These are phyloP conservation scores for Globisporangium nodosum DNA, from an alignment of 352 stramenopile species.

Conservation along the genomic window DNA sequence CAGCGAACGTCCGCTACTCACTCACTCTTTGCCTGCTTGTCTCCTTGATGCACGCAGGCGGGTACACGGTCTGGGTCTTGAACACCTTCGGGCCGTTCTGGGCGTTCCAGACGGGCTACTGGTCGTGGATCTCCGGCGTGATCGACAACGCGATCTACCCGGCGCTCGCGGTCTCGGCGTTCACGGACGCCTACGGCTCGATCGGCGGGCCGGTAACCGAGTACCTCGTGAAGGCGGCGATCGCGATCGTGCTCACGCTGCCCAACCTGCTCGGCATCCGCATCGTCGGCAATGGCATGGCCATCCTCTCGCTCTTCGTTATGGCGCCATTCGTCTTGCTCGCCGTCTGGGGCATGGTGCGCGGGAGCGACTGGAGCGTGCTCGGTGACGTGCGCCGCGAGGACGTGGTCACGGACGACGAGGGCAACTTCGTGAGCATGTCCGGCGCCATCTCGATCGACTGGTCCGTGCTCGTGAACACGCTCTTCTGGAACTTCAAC, in stretches of 20 bases:
- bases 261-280: constrained; percentile 59
- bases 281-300: constrained; percentile 76
- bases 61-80: constrained; percentile 89
- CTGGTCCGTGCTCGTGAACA: constrained; percentile 89
- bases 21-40: background rate
- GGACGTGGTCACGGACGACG: constrained; percentile 26
- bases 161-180: constrained; percentile 46
- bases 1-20: background rate
- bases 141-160: constrained; percentile 94
- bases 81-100: constrained; percentile 88
- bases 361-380: constrained; percentile 25
- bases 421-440: constrained; percentile 36
- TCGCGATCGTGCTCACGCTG: constrained; percentile 31
- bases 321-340: constrained; percentile 90
- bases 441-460: constrained; percentile 31
- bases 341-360: constrained; percentile 24
- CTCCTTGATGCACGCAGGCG: constrained; percentile 15
- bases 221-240: constrained; percentile 40
- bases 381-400: constrained; percentile 30
- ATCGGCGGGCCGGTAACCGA: constrained; percentile 22
- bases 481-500: constrained; percentile 96
- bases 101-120: constrained; percentile 78
- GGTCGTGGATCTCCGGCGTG: constrained; percentile 85
- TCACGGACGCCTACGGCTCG: constrained; percentile 32
- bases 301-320: constrained; percentile 76